Base-by-base conservation (phyloP, 768 basidiomycete genomes). In the Amanita pallidorosea region DNA sequence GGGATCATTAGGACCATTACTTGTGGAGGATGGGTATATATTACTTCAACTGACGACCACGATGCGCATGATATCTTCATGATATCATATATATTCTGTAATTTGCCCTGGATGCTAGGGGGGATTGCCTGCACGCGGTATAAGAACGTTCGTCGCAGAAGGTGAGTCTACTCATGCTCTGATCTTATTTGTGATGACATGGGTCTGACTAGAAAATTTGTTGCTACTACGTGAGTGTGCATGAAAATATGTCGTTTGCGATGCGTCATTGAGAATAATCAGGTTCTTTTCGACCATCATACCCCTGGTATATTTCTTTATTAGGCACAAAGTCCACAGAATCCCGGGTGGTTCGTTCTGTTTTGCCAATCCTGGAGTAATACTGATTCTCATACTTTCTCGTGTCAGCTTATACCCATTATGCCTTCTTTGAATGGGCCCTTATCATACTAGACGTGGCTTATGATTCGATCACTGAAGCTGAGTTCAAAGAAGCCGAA, bases 21-120 rank as follows among this genome's bases (percentile, higher is more conserved):
- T 2, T 94, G 91, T 58, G 92, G 88, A 29, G 90, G 92, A 23
- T 95, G 91, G 91, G 88, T 93, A 25, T 95, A 82, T 58, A 80
- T 94, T 59, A 93, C 92, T 0, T 88, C 87, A 2, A 79, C 68
- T 47, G 91, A 94, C 61, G 76, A 87, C 65, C 88, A 90, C 57
- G 84, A 87, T 59, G 70, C 73, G 12, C 92, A 95, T 66, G 92
- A 95, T 61, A 66, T 91, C 34, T 79, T 83, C 61, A 95, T 95
- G 92, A 81, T 94, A 53, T 63, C 75, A 47, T 95, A 94, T 61
- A 86, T 95, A 54, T 71, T 88, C 3, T 77, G 80, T 62, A 91
- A 88, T 59, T 59, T 91, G 3, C 92, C 92, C 3, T 95, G 90
- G 90, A 95, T 94, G 91, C 57, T 81, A 22, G 80, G 88, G 23